Evolutionary conservation across 179 eudicot genomes (phyloP).

Genomic region (Sideroxylon spinosum): DNA sequence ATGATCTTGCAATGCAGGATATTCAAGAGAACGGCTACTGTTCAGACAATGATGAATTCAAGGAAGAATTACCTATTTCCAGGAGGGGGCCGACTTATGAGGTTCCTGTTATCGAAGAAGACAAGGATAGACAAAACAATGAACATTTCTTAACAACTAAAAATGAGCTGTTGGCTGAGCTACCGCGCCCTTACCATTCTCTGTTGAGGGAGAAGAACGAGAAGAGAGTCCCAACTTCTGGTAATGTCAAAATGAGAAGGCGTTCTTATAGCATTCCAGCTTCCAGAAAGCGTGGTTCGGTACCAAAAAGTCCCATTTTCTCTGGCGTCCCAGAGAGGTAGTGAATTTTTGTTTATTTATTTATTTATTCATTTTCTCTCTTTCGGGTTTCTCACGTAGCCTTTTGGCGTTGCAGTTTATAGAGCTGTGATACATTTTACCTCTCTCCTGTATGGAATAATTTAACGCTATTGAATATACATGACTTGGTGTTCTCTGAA

Average conservation of each 20-base stretch:
- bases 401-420: not conserved
- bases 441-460: not conserved
- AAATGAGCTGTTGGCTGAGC: slow-evolving; percentile 42
- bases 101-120: slow-evolving; percentile 19
- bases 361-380: too few species aligned
- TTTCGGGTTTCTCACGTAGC: not conserved
- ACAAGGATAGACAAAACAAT: slow-evolving; percentile 27
- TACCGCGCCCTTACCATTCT: slow-evolving; percentile 8
- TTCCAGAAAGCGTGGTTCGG: slow-evolving; percentile 31
- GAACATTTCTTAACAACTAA: slow-evolving; percentile 47
- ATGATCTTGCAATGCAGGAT: slow-evolving; percentile 83
- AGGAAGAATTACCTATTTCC: slow-evolving; percentile 2
- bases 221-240: slow-evolving; percentile 3
- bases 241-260: slow-evolving; percentile 39
- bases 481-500: too few species aligned
- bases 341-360: not conserved
- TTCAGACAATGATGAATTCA: slow-evolving; percentile 38
- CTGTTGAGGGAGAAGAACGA: slow-evolving; percentile 6
- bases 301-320: slow-evolving; percentile 22
- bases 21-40: slow-evolving; percentile 50
- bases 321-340: slow-evolving; percentile 23
- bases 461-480: too few species aligned
- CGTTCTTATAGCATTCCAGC: slow-evolving; percentile 68
- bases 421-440: not conserved
- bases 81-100: slow-evolving; percentile 25